Evolutionary conservation across 208 protist species (phyloP).

Genomic region (Endotrypanum monterogeii): DNA sequence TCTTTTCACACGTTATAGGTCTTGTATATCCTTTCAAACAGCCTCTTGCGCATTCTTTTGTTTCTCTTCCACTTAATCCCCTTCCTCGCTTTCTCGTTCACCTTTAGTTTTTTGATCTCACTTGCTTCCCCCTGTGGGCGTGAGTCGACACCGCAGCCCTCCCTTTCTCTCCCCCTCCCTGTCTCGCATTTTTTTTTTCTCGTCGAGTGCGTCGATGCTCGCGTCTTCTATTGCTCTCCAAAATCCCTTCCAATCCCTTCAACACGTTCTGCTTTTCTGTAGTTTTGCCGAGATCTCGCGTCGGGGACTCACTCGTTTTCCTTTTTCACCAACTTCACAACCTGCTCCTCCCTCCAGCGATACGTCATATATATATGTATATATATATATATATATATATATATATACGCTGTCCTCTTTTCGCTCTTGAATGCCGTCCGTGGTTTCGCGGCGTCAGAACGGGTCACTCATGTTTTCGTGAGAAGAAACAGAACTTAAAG

Average conservation of each 20-base stretch:
- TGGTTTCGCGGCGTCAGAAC: no score
- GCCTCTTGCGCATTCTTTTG: background rate
- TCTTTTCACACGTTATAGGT: no score
- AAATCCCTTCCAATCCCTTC: no score
- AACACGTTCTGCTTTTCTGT: slow-evolving; percentile 1
- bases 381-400: background rate
- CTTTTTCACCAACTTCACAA: background rate
- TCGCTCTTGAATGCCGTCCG: no score
- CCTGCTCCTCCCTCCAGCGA: background rate
- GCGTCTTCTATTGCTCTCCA: background rate
- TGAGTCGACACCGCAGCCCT: no score
- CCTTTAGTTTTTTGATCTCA: background rate
- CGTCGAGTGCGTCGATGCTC: background rate
- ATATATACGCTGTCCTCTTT: no score
- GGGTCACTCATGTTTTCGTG: no score
- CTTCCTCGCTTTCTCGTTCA: background rate
- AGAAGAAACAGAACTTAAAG: no score
- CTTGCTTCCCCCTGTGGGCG: no score
- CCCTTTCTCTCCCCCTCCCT: no score
- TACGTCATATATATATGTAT: background rate
- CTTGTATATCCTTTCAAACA: no score
- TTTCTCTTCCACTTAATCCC: no score
- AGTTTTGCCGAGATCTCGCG: background rate
- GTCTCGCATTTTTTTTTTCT: background rate
- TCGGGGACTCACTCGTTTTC: background rate